phyloP scores from a whole-genome alignment of 2,329 filamentous ascomycete genomes.

The Claviceps capensis region DNA sequence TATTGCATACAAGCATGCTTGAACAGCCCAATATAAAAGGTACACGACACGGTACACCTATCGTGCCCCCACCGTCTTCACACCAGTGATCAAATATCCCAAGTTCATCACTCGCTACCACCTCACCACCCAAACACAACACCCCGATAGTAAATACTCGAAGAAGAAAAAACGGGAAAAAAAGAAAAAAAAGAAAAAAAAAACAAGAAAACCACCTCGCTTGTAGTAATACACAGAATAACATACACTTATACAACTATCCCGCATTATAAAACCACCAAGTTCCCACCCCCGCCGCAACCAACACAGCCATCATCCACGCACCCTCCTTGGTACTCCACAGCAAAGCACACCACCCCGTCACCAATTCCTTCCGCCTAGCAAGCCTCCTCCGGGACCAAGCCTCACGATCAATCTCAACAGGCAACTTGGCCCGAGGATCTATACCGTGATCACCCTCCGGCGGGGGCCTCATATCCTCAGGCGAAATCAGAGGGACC shows the following conservation, averaged over 20 bases:
- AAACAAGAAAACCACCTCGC: too few species aligned
- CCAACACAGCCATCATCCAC: constrained; percentile 27
- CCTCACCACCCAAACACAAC: too few species aligned
- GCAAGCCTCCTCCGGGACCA: constrained; percentile 37
- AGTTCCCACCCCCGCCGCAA: constrained; percentile 26
- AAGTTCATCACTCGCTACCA: too few species aligned
- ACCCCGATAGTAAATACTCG: too few species aligned
- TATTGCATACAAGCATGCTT: too few species aligned
- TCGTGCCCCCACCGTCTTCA: too few species aligned
- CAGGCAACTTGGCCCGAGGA: constrained; percentile 32
- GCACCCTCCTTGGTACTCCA: constrained; percentile 40
- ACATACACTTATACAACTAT: background rate
- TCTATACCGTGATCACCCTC: constrained; percentile 14
- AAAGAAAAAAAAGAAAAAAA: too few species aligned
- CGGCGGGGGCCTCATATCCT: constrained; percentile 23
- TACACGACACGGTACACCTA: too few species aligned
- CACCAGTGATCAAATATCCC: too few species aligned
- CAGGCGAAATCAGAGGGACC: constrained; percentile 44
- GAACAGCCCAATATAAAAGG: too few species aligned
- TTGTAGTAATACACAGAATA: too few species aligned
- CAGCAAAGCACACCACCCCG: constrained; percentile 41
- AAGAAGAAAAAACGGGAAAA: too few species aligned
- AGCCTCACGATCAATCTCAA: constrained; percentile 39
- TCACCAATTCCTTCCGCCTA: constrained; percentile 30
- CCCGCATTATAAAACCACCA: constrained; percentile 28